Conservation (phyloP, 1,139 yeast genomes). For the Sugiyamaella pinicola region DNA sequence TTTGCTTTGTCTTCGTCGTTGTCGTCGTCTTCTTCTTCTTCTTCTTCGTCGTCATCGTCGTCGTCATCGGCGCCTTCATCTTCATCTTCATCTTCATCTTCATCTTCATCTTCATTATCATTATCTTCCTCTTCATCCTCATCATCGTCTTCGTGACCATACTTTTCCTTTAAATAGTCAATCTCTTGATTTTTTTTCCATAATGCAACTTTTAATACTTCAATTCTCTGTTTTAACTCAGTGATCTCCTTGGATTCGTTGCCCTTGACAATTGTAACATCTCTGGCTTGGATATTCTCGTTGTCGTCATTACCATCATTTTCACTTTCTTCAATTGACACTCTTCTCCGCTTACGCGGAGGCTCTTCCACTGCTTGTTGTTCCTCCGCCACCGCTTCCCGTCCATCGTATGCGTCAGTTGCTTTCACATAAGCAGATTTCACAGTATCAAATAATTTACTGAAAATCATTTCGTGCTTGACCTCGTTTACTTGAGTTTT, state of each 20-base stretch:
- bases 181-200: conserved; percentile 23
- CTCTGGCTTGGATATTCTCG: neutral
- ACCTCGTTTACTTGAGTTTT: neutral
- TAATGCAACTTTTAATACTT: conserved; percentile 22
- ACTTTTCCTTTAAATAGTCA: conserved; percentile 16
- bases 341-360: conserved; percentile 20
- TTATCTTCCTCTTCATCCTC: no score
- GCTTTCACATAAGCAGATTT: conserved; percentile 32
- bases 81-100: conserved; percentile 14
- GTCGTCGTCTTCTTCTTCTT: conserved; percentile 4
- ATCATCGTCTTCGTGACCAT: conserved; percentile 11
- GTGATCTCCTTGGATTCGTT: conserved; percentile 16
- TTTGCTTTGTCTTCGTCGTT: neutral
- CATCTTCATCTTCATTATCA: no score
- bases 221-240: conserved; percentile 21
- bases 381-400: neutral
- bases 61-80: conserved; percentile 14
- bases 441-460: conserved; percentile 23
- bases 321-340: conserved; percentile 5
- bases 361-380: neutral
- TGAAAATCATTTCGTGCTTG: conserved; percentile 22
- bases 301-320: no score
- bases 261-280: neutral
- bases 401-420: conserved; percentile 29
- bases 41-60: conserved; percentile 12